Percentiles rank a stretch among this genome's conserved stretches.
Evolutionary conservation across 768 basidiomycete genomes (phyloP).

Genomic region (Phanerochaete sordida): DNA sequence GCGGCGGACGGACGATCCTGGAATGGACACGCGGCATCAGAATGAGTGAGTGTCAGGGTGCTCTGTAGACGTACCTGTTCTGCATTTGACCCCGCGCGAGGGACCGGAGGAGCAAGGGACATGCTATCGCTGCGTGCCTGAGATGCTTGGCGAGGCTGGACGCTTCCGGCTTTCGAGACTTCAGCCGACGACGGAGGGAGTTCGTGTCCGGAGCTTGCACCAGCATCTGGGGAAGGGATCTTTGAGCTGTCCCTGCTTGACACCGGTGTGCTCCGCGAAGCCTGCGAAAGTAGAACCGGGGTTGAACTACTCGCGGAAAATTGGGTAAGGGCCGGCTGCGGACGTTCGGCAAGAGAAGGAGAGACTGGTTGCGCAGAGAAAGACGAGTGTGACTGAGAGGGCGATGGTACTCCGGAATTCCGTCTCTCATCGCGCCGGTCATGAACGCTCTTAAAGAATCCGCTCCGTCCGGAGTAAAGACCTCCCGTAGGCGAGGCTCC

Average conservation of each 20-base stretch:
- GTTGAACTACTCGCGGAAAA: too few species aligned
- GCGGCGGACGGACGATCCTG: too few species aligned
- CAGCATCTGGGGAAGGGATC: neutral
- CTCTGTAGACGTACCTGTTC: too few species aligned
- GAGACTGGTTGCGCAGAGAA: too few species aligned
- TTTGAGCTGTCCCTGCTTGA: neutral
- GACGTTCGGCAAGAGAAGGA: too few species aligned
- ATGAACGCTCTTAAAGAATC: slow-evolving; percentile 9
- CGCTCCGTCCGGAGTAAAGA: neutral
- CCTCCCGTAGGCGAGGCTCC: neutral
- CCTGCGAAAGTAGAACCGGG: neutral
- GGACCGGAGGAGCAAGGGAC: neutral
- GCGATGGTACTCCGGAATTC: neutral
- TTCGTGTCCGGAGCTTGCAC: neutral
- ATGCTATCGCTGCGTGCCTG: neutral
- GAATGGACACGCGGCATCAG: too few species aligned
- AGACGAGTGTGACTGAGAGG: neutral
- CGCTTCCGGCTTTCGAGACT: neutral
- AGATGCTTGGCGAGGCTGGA: neutral
- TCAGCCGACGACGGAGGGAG: neutral
- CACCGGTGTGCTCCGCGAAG: neutral
- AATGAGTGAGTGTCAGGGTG: too few species aligned
- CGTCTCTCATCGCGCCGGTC: neutral
- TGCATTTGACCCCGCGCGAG: too few species aligned
- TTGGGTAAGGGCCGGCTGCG: too few species aligned